phyloP scores from a whole-genome alignment of 2,329 filamentous ascomycete genomes.

The Fonsecaea pugnacius region DNA sequence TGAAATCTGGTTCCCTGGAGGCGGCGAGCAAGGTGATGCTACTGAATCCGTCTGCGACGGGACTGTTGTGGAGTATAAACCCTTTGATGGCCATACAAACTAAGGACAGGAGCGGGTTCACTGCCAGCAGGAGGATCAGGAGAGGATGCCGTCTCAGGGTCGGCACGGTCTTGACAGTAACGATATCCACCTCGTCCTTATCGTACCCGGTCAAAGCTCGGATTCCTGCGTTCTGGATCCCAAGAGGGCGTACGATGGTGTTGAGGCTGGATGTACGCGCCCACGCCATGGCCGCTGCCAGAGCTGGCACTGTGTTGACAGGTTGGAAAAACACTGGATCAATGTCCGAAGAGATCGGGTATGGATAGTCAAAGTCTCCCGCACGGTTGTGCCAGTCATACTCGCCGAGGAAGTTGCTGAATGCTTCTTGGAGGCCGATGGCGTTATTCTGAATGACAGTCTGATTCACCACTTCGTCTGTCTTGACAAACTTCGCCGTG shows the following conservation, averaged over 20 bases:
- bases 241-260: constrained; percentile 18
- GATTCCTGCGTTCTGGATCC: constrained; percentile 11
- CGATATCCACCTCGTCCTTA: constrained; percentile 14
- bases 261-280: constrained; percentile 24
- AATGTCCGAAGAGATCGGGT: constrained; percentile 8
- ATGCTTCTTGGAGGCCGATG: constrained; percentile 23
- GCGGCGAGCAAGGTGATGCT: constrained; percentile 21
- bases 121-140: constrained; percentile 15
- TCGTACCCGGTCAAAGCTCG: constrained; percentile 18
- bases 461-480: constrained; percentile 14
- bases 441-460: constrained; percentile 17
- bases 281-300: constrained; percentile 31
- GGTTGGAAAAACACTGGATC: constrained; percentile 12
- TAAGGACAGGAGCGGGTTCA: constrained; percentile 19
- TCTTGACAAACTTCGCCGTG: constrained; percentile 3
- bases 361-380: constrained; percentile 21
- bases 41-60: constrained; percentile 21
- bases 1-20: background rate
- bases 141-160: constrained; percentile 15
- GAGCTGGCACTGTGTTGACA: constrained; percentile 22
- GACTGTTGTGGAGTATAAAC: constrained; percentile 13
- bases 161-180: constrained; percentile 13
- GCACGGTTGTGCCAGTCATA: constrained; percentile 29
- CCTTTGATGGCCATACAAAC: constrained; percentile 20
- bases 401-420: constrained; percentile 24